phyloP scores from a whole-genome alignment of 2,329 filamentous ascomycete species.

The Aspergillus caelatus region DNA sequence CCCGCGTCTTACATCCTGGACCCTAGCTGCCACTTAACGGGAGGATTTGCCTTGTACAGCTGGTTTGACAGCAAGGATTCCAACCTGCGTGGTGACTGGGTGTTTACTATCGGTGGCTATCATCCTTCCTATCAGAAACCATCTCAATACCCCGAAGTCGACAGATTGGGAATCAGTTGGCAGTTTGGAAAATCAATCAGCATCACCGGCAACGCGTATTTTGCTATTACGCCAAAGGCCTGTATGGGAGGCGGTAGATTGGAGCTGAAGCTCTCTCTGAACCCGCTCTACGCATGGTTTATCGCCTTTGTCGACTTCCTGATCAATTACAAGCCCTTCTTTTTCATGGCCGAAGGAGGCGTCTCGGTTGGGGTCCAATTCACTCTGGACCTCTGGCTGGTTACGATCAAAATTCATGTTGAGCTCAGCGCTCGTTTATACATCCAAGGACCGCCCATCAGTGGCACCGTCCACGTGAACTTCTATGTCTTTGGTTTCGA shows the following conservation, averaged over 20 bases:
- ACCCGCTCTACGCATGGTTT: slow-evolving; percentile 43
- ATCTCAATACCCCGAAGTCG: slow-evolving; percentile 43
- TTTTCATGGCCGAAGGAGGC: slow-evolving; percentile 35
- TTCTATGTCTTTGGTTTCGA: slow-evolving; percentile 28
- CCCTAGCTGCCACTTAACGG: slow-evolving; percentile 45
- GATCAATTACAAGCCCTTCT: slow-evolving; percentile 46
- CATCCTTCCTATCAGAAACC: slow-evolving; percentile 43
- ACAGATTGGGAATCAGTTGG: slow-evolving; percentile 42
- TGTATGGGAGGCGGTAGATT: slow-evolving; percentile 49
- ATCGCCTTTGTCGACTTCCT: slow-evolving; percentile 47
- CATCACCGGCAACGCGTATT: slow-evolving; percentile 48
- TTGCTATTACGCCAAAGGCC: slow-evolving; percentile 50
- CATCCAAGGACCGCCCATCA: slow-evolving; percentile 28
- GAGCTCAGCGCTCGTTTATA: slow-evolving; percentile 25
- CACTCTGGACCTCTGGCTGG: slow-evolving; percentile 5
- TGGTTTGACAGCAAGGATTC: slow-evolving; percentile 37
- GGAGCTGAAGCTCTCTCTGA: slow-evolving; percentile 31
- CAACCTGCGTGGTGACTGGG: slow-evolving; percentile 41
- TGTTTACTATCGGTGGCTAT: slow-evolving; percentile 53
- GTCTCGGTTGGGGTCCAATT: slow-evolving; percentile 24
- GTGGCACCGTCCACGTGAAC: slow-evolving; percentile 25
- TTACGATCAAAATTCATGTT: slow-evolving; percentile 14
- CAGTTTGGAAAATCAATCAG: slow-evolving; percentile 30
- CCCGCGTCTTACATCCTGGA: slow-evolving; percentile 46
- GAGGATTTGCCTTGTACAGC: slow-evolving; percentile 47